Evolutionary conservation across 2,329 filamentous ascomycete species (phyloP).

Genomic region (Pseudogymnoascus sp.): DNA sequence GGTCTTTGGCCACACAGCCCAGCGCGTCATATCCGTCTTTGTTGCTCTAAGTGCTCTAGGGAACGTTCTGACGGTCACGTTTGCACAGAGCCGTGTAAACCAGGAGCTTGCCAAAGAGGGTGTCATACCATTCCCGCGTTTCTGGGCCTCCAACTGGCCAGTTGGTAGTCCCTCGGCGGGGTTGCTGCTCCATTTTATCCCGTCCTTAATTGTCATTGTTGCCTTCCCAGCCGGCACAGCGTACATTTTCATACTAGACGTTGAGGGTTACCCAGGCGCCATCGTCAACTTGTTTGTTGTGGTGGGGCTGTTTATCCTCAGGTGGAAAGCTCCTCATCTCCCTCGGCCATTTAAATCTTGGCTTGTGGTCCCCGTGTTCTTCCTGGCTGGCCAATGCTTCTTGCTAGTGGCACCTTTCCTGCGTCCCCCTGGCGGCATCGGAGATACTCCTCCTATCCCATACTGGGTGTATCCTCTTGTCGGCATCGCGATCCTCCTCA

Average conservation of each 20-base stretch:
- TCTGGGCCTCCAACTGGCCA: constrained; percentile 24
- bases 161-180: constrained; percentile 21
- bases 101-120: constrained; percentile 40
- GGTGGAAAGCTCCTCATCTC: constrained; percentile 21
- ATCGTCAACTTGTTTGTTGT: constrained; percentile 28
- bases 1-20: constrained; percentile 36
- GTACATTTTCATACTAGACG: constrained; percentile 29
- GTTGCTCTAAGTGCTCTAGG: constrained; percentile 40
- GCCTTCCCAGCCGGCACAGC: constrained; percentile 36
- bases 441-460: constrained; percentile 31
- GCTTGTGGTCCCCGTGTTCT: constrained; percentile 29
- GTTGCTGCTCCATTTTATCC: constrained; percentile 49
- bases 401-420: constrained; percentile 35
- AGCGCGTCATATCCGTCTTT: constrained; percentile 36
- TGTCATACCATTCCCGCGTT: constrained; percentile 34
- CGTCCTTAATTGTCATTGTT: constrained; percentile 47
- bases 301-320: constrained; percentile 27
- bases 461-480: constrained; percentile 37
- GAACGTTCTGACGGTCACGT: constrained; percentile 40
- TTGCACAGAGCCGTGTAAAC: constrained; percentile 37
- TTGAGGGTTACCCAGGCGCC: constrained; percentile 29
- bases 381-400: constrained; percentile 33
- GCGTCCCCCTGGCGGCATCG: constrained; percentile 32
- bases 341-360: constrained; percentile 31
- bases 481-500: constrained; percentile 31